Evolutionary conservation across 2,329 filamentous ascomycete genomes (phyloP).

Genomic region (Talaromyces marneffei): DNA sequence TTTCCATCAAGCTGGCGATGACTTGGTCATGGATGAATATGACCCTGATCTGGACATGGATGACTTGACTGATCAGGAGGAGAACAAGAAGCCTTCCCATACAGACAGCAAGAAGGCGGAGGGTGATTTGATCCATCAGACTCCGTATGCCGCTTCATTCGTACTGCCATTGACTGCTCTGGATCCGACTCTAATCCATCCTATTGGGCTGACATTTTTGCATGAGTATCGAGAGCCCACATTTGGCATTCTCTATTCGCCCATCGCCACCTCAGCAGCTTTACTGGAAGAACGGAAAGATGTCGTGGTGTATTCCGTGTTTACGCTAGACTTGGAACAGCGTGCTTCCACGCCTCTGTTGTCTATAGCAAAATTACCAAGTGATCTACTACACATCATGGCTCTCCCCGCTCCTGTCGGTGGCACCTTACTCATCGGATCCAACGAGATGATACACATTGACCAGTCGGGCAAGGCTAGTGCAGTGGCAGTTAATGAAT

Average conservation of each 20-base stretch:
- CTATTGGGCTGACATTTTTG: constrained; percentile 85
- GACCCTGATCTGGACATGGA: constrained; percentile 66
- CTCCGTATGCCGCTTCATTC: constrained; percentile 84
- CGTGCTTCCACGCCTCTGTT: constrained; percentile 88
- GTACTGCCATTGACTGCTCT: constrained; percentile 84
- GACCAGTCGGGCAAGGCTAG: constrained; percentile 93
- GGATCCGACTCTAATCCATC: constrained; percentile 80
- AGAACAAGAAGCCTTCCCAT: constrained; percentile 23
- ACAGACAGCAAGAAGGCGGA: constrained; percentile 34
- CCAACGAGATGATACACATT: constrained; percentile 88
- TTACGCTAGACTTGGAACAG: constrained; percentile 89
- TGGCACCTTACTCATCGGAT: constrained; percentile 77
- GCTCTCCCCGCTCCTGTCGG: constrained; percentile 81
- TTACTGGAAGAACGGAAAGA: constrained; percentile 73
- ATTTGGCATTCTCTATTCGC: constrained; percentile 86
- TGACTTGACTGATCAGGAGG: constrained; percentile 40
- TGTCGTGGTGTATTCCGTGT: constrained; percentile 83
- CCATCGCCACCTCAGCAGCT: constrained; percentile 64
- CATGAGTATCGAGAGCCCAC: constrained; percentile 97
- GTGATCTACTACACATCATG: constrained; percentile 77
- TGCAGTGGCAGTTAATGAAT: constrained; percentile 86
- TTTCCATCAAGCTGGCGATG: constrained; percentile 79
- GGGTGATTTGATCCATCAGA: constrained; percentile 40
- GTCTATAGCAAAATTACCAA: constrained; percentile 76
- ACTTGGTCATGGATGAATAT: constrained; percentile 87